Conservation (phyloP, 176 grass and related monocot species). For the Aegilops longissima region DNA sequence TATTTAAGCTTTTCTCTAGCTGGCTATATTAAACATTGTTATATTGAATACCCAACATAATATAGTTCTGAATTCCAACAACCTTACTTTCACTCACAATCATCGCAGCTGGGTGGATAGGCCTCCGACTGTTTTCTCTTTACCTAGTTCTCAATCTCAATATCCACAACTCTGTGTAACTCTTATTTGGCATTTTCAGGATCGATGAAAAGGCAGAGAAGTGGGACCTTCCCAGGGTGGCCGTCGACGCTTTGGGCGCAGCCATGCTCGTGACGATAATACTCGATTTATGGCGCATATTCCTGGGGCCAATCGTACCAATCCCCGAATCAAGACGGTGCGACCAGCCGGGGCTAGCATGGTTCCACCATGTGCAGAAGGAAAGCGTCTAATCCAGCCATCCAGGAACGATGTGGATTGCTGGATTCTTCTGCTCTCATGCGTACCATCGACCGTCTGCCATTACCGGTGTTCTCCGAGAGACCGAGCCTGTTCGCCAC, state of each 20-base stretch:
- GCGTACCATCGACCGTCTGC: not conserved
- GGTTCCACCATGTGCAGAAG: slow-evolving; percentile 68
- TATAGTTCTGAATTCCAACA: not conserved
- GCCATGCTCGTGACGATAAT: slow-evolving; percentile 97
- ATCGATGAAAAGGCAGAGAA: slow-evolving; percentile 40
- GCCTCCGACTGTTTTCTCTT: not conserved
- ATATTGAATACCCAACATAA: not conserved
- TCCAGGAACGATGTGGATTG: not conserved
- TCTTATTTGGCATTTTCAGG: not conserved
- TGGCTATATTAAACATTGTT: not conserved
- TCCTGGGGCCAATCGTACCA: slow-evolving; percentile 71
- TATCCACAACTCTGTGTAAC: not conserved
- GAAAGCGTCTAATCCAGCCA: slow-evolving; percentile 42
- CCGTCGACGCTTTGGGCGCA: slow-evolving; percentile 75
- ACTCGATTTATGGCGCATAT: slow-evolving; percentile 87
- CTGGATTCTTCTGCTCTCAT: not conserved
- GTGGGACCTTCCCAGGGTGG: slow-evolving; percentile 84
- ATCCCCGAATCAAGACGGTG: slow-evolving; percentile 50
- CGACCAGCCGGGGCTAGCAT: slow-evolving; percentile 64
- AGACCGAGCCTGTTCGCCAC: not conserved
- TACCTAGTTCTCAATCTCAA: not conserved
- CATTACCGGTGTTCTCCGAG: not conserved
- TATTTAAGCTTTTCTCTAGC: not conserved
- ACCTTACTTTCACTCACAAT: not conserved
- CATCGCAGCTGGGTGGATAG: not conserved